Percentiles rank a stretch among this genome's conserved stretches.
phyloP scores from a whole-genome alignment of 1,284 basidiomycete genomes.

The Leccinum angustisporum region DNA sequence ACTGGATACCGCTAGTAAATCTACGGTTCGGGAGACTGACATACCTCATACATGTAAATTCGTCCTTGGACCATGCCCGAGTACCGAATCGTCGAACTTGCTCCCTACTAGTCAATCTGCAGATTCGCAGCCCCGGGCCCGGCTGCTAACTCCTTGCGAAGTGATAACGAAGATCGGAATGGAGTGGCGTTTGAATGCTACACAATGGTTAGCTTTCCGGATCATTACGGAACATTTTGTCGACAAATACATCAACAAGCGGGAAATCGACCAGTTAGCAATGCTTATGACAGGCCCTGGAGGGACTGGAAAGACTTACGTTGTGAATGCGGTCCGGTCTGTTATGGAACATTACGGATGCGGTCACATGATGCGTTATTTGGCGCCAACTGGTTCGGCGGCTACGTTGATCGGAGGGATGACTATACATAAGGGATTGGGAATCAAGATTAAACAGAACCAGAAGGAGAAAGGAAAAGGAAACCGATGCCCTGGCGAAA shows the following conservation, averaged over 20 bases:
- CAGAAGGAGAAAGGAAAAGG: conserved; percentile 6
- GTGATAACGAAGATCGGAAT: not conserved
- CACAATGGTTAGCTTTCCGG: not conserved
- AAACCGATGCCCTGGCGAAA: not conserved
- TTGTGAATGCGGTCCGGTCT: not conserved
- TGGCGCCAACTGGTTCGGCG: not conserved
- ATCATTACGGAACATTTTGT: not conserved
- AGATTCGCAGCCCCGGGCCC: too few species aligned
- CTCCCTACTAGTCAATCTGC: too few species aligned
- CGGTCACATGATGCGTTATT: not conserved
- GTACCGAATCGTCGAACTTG: too few species aligned
- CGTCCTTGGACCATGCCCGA: too few species aligned
- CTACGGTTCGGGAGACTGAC: too few species aligned
- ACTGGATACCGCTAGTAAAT: too few species aligned
- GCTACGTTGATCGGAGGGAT: conserved; percentile 2
- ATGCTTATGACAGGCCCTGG: conserved; percentile 7
- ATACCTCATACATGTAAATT: too few species aligned
- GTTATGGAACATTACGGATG: not conserved
- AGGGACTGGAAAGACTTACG: not conserved
- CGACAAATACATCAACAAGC: not conserved
- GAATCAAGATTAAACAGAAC: conserved; percentile 5
- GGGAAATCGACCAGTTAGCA: not conserved
- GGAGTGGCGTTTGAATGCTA: not conserved
- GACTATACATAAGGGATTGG: conserved; percentile 1
- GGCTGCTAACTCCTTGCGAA: not conserved